phyloP scores from a whole-genome alignment of 345 rosid genomes.

The Brassica nigra region DNA sequence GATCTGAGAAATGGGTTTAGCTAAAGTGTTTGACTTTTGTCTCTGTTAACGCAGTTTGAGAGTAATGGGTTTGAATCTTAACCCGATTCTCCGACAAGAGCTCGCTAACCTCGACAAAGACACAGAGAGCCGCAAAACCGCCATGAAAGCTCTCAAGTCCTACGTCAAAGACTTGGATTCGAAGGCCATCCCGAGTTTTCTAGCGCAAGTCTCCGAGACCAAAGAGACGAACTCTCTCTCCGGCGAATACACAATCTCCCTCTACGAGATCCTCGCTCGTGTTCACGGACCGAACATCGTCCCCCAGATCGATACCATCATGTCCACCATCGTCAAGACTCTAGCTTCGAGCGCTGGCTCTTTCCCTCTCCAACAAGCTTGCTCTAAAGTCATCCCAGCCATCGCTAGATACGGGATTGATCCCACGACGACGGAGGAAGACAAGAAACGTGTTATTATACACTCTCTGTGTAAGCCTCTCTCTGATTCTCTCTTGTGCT shows the following conservation, averaged over 20 bases:
- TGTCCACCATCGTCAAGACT: slow-evolving; percentile 81
- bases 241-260: slow-evolving; percentile 91
- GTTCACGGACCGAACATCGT: slow-evolving; percentile 92
- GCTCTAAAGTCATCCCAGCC: slow-evolving; percentile 91
- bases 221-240: slow-evolving; percentile 82
- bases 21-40: neutral
- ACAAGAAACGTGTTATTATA: slow-evolving; percentile 70
- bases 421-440: slow-evolving; percentile 59
- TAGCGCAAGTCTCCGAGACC: slow-evolving; percentile 95
- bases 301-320: slow-evolving; percentile 84
- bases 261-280: slow-evolving; percentile 92
- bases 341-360: slow-evolving; percentile 90
- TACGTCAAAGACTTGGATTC: slow-evolving; percentile 89
- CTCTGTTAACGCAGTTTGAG: slow-evolving; percentile 13
- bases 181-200: slow-evolving; percentile 79
- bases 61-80: slow-evolving; percentile 59
- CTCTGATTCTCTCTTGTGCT: slow-evolving; percentile 67
- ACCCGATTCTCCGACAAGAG: slow-evolving; percentile 68
- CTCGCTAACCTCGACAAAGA: slow-evolving; percentile 94
- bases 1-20: neutral
- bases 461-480: slow-evolving; percentile 89
- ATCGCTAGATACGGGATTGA: slow-evolving; percentile 91
- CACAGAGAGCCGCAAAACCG: slow-evolving; percentile 84
- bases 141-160: slow-evolving; percentile 86
- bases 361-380: slow-evolving; percentile 94